Percentiles rank a stretch among this genome's conserved stretches.
Evolutionary conservation across 805 yeast species (phyloP).

Genomic region (Diddensiella caesifluorescens): DNA sequence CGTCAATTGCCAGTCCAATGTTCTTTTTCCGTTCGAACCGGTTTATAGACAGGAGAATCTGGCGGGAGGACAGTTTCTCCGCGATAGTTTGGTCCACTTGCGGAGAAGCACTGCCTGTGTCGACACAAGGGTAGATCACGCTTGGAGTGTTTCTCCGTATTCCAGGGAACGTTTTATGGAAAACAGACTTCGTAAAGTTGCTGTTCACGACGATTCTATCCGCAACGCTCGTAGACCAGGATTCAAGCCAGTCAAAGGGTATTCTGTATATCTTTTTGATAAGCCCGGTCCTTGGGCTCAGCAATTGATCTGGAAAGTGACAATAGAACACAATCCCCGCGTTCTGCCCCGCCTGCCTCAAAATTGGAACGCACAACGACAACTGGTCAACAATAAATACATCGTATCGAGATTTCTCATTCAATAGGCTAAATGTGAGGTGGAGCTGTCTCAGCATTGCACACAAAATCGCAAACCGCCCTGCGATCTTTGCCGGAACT

Average conservation of each 20-base stretch:
- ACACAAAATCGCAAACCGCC: conserved; percentile 70
- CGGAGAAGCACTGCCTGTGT: conserved; percentile 30
- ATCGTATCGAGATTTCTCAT: conserved; percentile 49
- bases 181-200: conserved; percentile 68
- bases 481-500: conserved; percentile 64
- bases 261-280: conserved; percentile 62
- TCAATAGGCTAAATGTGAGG: conserved; percentile 45
- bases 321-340: conserved; percentile 77
- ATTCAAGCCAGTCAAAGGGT: conserved; percentile 84
- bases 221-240: conserved; percentile 66
- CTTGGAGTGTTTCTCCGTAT: conserved; percentile 40
- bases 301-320: conserved; percentile 88
- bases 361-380: conserved; percentile 73
- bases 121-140: conserved; percentile 78
- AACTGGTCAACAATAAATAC: conserved; percentile 83
- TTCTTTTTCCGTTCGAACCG: conserved; percentile 86
- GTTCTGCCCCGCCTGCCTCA: conserved; percentile 35
- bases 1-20: conserved; percentile 65
- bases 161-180: conserved; percentile 52
- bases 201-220: conserved; percentile 87
- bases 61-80: conserved; percentile 20
- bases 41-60: conserved; percentile 68
- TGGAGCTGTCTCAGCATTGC: conserved; percentile 81
- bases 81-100: conserved; percentile 10
- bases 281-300: conserved; percentile 54